Conservation (phyloP, 306 rosid species). For the Canavalia gladiata region DNA sequence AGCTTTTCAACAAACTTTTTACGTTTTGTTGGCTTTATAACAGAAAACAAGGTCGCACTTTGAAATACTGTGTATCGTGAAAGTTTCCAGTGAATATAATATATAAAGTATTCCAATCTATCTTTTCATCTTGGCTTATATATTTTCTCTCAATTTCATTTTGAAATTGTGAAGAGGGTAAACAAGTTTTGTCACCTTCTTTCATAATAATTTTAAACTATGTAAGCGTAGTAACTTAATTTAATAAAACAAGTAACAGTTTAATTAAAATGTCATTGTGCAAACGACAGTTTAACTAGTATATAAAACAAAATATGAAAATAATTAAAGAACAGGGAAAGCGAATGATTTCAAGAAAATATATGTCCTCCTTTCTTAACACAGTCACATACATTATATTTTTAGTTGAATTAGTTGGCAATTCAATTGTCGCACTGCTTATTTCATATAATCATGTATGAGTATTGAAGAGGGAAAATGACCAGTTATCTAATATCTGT, state of each 20-base stretch:
- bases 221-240: background rate
- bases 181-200: background rate
- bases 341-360: background rate
- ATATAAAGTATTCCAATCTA: background rate
- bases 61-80: background rate
- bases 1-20: constrained; percentile 28
- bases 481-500: constrained; percentile 18
- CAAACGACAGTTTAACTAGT: constrained; percentile 24
- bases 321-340: background rate
- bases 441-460: background rate
- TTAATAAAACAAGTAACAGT: background rate
- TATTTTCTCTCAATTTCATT: background rate
- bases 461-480: constrained; percentile 15
- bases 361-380: background rate
- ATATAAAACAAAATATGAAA: background rate
- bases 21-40: constrained; percentile 19
- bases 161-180: background rate
- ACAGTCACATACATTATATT: background rate
- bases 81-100: background rate
- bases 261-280: background rate
- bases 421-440: background rate
- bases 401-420: constrained; percentile 18
- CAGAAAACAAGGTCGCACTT: constrained; percentile 21
- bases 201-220: background rate
- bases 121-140: background rate